Base-by-base conservation (phyloP, 208 protist species). In the Crithidia fasciculata region DNA sequence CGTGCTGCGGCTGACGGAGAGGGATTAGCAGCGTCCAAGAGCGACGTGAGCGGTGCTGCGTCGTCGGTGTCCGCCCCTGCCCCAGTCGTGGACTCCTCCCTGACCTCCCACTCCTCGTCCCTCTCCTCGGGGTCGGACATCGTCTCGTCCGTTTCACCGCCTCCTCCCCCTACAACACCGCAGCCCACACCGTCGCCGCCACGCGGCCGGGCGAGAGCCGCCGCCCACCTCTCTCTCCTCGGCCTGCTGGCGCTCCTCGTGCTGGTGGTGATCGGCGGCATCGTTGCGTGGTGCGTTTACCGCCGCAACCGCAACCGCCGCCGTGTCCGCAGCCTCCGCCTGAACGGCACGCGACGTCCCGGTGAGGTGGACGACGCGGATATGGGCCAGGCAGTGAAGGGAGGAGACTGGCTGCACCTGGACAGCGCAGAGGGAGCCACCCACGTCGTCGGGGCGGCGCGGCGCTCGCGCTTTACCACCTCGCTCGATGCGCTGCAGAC, bases 321-420 rank as follows among this genome's bases (percentile, higher is more conserved):
- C 13, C 55, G 76, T 5, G 76, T 76, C 15, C 40, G 62, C 12
- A 47, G 66, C n/a, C 36, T 94, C 15, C 83, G 82, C 13, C 78
- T 94, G 10, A 86, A 80, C 63, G 86, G 84, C 36, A 70, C 69
- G 3, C 74, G 78, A 41, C 44, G 82, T 19, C 78, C 84, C 0
- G 83, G 88, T 0, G 77, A 86, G 37, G 85, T 89, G 44, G 84
- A 90, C 54, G 81, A 87, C 54, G 50, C 49, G 8, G 85, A 90
- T 37, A 81, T 93, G 72, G 83, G 80, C 43, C 44, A 75, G 12
- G 78, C 62, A 0, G 72, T 90, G 49, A 69, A 58, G 49, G 84
- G 83, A 7, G 88, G 82, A 13, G 80, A 86, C 45, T 87, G 79
- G 83, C 74, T 89, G 59, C 60, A 58, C 47, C 71, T 69, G 6